These are phyloP conservation scores for Hebeloma cylindrosporum DNA, from an alignment of 768 basidiomycete genomes.

Conservation along the genomic window DNA sequence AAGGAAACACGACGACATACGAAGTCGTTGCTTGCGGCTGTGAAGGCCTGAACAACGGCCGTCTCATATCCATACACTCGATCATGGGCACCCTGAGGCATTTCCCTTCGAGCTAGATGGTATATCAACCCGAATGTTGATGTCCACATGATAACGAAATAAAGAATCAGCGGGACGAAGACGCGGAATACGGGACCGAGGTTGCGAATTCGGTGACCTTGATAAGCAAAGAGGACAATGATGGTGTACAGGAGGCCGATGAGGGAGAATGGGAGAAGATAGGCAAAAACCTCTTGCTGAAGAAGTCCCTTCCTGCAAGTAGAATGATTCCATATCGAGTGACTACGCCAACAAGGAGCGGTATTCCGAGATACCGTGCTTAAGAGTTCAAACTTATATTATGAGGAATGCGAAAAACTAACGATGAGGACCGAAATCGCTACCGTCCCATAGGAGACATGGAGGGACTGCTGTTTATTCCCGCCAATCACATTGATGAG, in stretches of 20 bases:
- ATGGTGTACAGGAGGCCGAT: constrained; percentile 82
- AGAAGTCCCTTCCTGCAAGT: constrained; percentile 44
- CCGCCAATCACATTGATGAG: constrained; percentile 74
- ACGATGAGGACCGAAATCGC: too few relatives aligned
- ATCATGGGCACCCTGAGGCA: constrained; percentile 1
- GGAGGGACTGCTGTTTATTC: constrained; percentile 33
- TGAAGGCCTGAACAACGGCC: constrained; percentile 78
- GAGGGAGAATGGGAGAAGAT: constrained; percentile 68
- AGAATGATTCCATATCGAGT: constrained; percentile 59
- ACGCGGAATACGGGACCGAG: constrained; percentile 80
- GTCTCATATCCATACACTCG: constrained; percentile 56
- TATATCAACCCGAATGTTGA: constrained; percentile 58
- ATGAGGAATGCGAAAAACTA: too few relatives aligned
- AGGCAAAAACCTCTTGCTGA: constrained; percentile 61
- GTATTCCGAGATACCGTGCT: constrained; percentile 79
- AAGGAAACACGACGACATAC: constrained; percentile 34
- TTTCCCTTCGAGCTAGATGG: constrained; percentile 40
- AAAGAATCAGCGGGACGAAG: constrained; percentile 79
- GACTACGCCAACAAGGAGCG: constrained; percentile 63
- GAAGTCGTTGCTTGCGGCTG: constrained; percentile 78
- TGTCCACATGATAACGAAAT: constrained; percentile 78
- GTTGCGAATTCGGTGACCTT: constrained; percentile 69
- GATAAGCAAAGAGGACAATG: constrained; percentile 71
- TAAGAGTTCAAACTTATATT: neutral
- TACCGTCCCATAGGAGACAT: constrained; percentile 56